A percentile compares a stretch with the other conserved stretches of the same genome.
Evolutionary conservation across 2,329 filamentous ascomycete species (phyloP).

Genomic region (Calycina marina): DNA sequence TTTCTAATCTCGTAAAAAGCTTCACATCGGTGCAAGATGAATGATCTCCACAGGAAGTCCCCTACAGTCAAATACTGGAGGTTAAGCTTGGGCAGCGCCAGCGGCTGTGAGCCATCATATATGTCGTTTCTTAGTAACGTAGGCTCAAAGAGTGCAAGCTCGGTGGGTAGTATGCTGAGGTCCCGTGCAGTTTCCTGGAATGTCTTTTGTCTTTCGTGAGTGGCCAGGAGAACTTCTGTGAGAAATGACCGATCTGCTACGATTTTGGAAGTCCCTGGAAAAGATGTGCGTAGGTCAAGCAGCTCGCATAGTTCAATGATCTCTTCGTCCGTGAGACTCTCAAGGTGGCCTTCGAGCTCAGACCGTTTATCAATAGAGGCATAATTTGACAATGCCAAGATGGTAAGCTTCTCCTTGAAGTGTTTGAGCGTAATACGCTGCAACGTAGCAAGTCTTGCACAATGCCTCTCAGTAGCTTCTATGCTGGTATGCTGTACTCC

Average conservation of each 20-base stretch:
- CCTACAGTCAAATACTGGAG: conserved; percentile 89
- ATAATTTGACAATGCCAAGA: conserved; percentile 85
- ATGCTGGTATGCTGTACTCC: conserved; percentile 58
- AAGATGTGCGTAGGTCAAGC: conserved; percentile 69
- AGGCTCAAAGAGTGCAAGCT: conserved; percentile 64
- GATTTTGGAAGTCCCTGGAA: conserved; percentile 57
- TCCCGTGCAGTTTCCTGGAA: conserved; percentile 68
- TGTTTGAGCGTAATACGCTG: conserved; percentile 66
- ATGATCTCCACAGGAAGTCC: conserved; percentile 92
- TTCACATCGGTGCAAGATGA: conserved; percentile 78
- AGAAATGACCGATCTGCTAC: conserved; percentile 47
- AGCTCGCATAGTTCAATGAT: conserved; percentile 51
- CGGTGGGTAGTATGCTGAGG: conserved; percentile 70
- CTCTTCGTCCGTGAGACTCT: conserved; percentile 59
- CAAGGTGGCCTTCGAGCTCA: conserved; percentile 65
- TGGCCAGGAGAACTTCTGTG: conserved; percentile 57
- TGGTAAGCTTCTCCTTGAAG: conserved; percentile 82
- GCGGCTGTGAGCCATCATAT: conserved; percentile 74
- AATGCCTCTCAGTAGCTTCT: conserved; percentile 70
- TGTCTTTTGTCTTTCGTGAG: conserved; percentile 62
- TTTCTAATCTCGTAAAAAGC: conserved; percentile 88
- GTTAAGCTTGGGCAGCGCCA: conserved; percentile 89
- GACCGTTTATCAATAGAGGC: conserved; percentile 68
- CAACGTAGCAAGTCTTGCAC: conserved; percentile 58
- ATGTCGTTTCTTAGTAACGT: conserved; percentile 66